Evolutionary conservation across 768 basidiomycete genomes (phyloP).

Genomic region (Amanita rubescens): DNA sequence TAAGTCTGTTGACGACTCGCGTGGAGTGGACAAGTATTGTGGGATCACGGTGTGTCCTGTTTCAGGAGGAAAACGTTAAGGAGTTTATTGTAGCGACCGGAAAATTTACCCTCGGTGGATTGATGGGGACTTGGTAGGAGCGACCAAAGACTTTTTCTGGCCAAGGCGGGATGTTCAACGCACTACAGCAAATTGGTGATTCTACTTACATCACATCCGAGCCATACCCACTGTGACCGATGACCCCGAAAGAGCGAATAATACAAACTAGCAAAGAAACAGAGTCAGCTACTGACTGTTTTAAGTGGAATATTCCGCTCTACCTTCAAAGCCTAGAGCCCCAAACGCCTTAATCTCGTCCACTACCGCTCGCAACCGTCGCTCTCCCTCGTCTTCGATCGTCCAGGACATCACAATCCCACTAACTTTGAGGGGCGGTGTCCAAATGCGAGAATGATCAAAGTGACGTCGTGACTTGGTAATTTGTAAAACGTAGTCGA

Average conservation of each 20-base stretch:
- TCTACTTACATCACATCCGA: too few species aligned
- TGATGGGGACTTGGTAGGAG: not conserved
- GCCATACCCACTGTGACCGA: too few species aligned
- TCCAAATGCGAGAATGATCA: not conserved
- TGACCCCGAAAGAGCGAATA: too few species aligned
- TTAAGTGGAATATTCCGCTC: too few species aligned
- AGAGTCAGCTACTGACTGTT: too few species aligned
- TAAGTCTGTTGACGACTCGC: constrained; percentile 9
- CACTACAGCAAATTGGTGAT: too few species aligned
- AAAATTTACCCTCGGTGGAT: not conserved
- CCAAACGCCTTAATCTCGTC: not conserved
- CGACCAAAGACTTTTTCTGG: not conserved
- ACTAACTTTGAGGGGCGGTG: not conserved
- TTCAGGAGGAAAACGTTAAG: constrained; percentile 27
- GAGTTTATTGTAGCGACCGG: constrained; percentile 25
- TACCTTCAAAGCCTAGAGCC: too few species aligned
- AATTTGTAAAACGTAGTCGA: not conserved
- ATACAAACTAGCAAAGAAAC: too few species aligned
- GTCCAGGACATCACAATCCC: not conserved
- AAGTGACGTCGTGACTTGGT: not conserved
- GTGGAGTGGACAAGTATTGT: constrained; percentile 14
- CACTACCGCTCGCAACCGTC: not conserved
- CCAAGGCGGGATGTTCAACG: not conserved
- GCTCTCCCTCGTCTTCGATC: not conserved
- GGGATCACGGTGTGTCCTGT: constrained; percentile 27